These are phyloP conservation scores for Suhomyces bribrorum DNA, from an alignment of 1,139 yeast genomes.

Conservation along the genomic window DNA sequence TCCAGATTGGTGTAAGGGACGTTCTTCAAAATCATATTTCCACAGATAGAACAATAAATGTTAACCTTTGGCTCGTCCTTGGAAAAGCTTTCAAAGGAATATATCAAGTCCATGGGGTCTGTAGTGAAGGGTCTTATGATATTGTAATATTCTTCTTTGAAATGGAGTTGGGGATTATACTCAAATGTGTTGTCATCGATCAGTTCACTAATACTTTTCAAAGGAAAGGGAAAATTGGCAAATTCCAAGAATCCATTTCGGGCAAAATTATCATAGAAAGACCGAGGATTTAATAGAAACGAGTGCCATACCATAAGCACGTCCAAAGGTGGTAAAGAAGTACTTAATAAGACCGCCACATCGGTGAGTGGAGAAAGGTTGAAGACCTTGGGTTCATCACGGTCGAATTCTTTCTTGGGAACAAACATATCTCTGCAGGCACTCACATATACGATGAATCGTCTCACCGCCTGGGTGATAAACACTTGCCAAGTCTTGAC, in stretches of 20 bases:
- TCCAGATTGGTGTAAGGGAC: constrained; percentile 19
- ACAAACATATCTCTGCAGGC: constrained; percentile 15
- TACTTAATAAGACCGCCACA: neutral
- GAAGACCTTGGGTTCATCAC: neutral
- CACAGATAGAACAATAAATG: constrained; percentile 24
- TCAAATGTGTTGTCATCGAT: constrained; percentile 24
- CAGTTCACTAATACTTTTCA: constrained; percentile 20
- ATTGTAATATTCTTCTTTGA: constrained; percentile 7
- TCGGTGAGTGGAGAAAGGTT: neutral
- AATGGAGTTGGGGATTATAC: constrained; percentile 18
- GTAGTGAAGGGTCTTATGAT: constrained; percentile 7
- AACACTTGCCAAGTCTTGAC: constrained; percentile 29
- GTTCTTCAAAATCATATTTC: constrained; percentile 9
- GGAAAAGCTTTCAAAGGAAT: constrained; percentile 3
- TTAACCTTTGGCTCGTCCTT: constrained; percentile 11
- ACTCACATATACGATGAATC: constrained; percentile 31
- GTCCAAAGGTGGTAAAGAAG: constrained; percentile 35
- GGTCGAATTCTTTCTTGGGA: neutral
- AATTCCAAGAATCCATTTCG: constrained; percentile 26
- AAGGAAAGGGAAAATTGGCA: constrained; percentile 30
- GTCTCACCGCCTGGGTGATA: constrained; percentile 29
- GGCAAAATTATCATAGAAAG: constrained; percentile 30
- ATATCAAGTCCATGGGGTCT: constrained; percentile 3
- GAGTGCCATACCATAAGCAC: constrained; percentile 46
- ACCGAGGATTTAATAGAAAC: constrained; percentile 29